Base-by-base conservation (phyloP, 352 stramenopile species). In the Thalassiosira livingstoniorum region DNA sequence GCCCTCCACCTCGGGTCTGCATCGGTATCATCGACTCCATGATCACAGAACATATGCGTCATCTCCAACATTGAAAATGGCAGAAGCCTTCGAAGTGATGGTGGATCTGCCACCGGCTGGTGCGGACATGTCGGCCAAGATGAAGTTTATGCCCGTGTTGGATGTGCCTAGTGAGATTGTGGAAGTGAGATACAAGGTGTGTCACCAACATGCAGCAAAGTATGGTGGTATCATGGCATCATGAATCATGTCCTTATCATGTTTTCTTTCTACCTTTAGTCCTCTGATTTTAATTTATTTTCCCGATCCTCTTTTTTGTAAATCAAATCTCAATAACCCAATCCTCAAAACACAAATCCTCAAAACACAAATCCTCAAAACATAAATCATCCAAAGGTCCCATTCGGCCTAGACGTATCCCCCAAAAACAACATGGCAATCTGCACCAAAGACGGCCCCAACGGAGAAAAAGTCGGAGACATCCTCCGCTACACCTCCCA, bases 401-500 rank as follows among this genome's bases (percentile, higher is more conserved):
- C 89, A 29, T 94, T 94, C 70, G 87, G 84, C 37, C 73, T 94
- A 37, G 75, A 90, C 69, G 87, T 92, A 0, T 85, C 72, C 27
- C 89, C 89, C 0, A 65, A 91, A 66, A 82, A 88, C 0, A 81
- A 83, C 51, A 65, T 91, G 31, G 86, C 78, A 10, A 66, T 92
- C 1, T 91, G 82, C 45, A 92, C 89, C 35, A 88, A 92, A 75
- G 82, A 86, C 53, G 87, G 87, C 35, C 0, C 62, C 35, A 79
- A 74, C 29, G 89, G 89, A 45, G 89, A 94, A 84, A 85, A 87
- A 66, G 75, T 86, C 21, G 89, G 89, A 11, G 89, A 94, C 73
- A 76, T 94, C 31, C 67, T 94, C 5, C 62, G 89, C 7, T 92
- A 88, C 62, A 92, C 89, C 2, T 87, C 84, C 7, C 80, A 90